Base-by-base conservation (phyloP, 1,284 basidiomycete genomes). In the Ustilago sp. region DNA sequence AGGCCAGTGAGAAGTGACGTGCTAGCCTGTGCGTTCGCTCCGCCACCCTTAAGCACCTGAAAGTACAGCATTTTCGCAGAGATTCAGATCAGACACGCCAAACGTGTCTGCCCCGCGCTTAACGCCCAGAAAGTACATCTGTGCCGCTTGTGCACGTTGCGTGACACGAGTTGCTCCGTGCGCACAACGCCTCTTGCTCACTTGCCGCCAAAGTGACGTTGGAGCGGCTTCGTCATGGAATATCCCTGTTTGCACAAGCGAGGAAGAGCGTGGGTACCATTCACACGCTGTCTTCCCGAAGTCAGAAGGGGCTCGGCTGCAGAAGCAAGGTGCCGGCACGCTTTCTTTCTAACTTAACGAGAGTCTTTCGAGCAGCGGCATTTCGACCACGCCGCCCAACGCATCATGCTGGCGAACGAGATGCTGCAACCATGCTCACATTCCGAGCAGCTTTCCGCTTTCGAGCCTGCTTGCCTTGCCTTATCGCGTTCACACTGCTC, bases 191-290 rank as follows among this genome's bases (percentile, higher is more conserved):
- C 31, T n/a, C 11, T 34, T 45, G 41, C 43, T 47, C 56, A 19
- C 32, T 47, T 41, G 13, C 39, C 32, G 39, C 13, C 31, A 17
- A 32, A 19, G 56, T 58, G 56, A 58, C 56, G 41, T 58, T 41
- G 9, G 39, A 15, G 13, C 39, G 3, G 23, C 9, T 23, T 50
- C 28, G 48, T 31, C 48, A 31, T 50, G 23, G 12, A 50, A 32
- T 11, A 45, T 28, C 28, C 23, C 52, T 28, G 15, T 5, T 36
- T 50, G 11, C 51, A 39, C 8, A 50, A 55, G 53, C 53, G 53
- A 55, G 53, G 53, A 55, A 38, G 35, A 19, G 51, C 51, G 51
- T 53, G 51, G 31, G 51, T 53, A 36, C 15, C 23, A 35, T 47
- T 38, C 36, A 38, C 36, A 38, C 36, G 9, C 36, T 15, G 13